Evolutionary conservation across 331 rosid species (phyloP).

Genomic region (Quercus tomentella): DNA sequence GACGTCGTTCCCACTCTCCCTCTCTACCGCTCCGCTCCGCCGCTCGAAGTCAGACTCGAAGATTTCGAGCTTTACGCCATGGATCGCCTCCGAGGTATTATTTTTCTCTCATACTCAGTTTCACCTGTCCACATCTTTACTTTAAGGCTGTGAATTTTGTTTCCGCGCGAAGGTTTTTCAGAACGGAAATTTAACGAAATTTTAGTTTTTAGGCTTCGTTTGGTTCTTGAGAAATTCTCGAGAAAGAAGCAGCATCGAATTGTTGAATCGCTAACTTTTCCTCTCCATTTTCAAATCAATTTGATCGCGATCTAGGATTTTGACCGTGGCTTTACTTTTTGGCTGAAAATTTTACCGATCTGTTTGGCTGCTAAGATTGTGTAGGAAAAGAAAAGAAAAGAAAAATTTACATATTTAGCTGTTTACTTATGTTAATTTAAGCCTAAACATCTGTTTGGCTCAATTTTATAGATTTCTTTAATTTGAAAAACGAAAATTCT

Average conservation of each 20-base stretch:
- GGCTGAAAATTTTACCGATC: background rate
- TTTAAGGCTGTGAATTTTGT: background rate
- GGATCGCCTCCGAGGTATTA: slow-evolving; percentile 89
- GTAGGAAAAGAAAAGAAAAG: background rate
- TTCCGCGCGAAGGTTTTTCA: background rate
- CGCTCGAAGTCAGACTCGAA: slow-evolving; percentile 82
- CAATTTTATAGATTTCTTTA: background rate
- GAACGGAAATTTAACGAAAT: background rate
- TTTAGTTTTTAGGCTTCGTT: background rate
- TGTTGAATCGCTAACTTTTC: background rate
- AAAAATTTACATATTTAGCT: no score
- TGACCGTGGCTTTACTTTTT: background rate
- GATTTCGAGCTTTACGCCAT: slow-evolving; percentile 87
- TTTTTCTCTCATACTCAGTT: background rate
- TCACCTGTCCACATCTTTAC: background rate
- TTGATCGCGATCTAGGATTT: background rate
- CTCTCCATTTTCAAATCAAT: background rate
- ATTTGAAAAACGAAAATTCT: background rate
- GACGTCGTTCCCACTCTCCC: slow-evolving; percentile 41
- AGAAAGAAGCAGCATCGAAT: background rate
- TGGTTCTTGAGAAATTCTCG: background rate
- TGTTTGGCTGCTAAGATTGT: background rate
- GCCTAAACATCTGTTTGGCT: background rate
- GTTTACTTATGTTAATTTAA: background rate
- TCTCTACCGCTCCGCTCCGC: slow-evolving; percentile 78